These are phyloP conservation scores for Volvox carteri DNA, from an alignment of 163 green algal species.

Conservation along the genomic window DNA sequence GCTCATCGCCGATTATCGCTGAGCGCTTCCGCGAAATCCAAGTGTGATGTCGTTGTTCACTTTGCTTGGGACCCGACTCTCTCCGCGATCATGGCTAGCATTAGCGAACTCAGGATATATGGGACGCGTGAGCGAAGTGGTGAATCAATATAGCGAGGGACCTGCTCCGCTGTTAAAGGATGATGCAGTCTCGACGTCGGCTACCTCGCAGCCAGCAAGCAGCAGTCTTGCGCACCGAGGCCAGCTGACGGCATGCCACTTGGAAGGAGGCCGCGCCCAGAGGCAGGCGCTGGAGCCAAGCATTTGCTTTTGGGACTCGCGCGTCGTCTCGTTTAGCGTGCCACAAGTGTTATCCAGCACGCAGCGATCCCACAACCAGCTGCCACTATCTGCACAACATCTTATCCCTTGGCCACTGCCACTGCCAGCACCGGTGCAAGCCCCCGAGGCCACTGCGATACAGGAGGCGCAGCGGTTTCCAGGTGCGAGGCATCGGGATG, in stretches of 20 bases:
- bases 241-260: no score
- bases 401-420: not conserved
- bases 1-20: no score
- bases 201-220: no score
- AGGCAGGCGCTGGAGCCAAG: not conserved
- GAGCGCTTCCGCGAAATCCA: not conserved
- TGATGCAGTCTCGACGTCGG: not conserved
- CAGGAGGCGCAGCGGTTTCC: not conserved
- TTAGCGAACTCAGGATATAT: not conserved
- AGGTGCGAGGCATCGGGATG: slow-evolving; percentile 18
- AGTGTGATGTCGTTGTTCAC: not conserved
- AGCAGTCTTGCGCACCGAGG: no score
- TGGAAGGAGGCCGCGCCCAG: no score
- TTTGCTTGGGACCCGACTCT: not conserved
- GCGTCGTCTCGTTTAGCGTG: slow-evolving; percentile 26
- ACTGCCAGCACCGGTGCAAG: not conserved
- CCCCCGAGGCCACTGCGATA: not conserved
- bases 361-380: not conserved
- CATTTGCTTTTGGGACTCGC: slow-evolving; percentile 48
- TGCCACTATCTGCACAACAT: not conserved
- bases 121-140: not conserved
- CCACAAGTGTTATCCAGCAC: not conserved
- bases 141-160: not conserved
- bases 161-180: not conserved
- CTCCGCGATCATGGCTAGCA: slow-evolving; percentile 13